Base-by-base conservation (phyloP, 441 rosid species). In the Theobroma grandiflorum region DNA sequence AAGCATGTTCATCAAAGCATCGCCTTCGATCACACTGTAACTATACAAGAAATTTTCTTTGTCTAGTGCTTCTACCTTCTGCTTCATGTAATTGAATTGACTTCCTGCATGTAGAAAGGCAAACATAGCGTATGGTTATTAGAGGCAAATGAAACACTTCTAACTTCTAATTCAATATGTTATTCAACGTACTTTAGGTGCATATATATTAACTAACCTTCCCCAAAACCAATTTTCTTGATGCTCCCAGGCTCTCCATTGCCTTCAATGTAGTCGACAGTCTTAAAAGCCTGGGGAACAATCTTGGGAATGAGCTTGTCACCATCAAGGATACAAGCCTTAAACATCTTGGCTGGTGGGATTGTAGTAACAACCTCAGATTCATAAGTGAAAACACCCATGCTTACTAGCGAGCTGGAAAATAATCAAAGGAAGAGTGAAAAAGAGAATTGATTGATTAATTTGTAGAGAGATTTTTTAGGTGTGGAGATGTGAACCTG, bases 31-130 rank as follows among this genome's bases (percentile, higher is more conserved):
- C 69, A 79, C 64, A 22, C 78, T 31, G 64, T 83, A 85, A 4
- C 42, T 8, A 6, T 58, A 82, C 2, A 31, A 22, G 12, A 87
- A 65, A 18, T 83, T 86, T 40, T 87, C 87, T 67, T 82, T 82
- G 76, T 85, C 92, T 8, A 87, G 7, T 12, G 12, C 79, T 3
- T 89, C 88, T 5, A 79, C 22, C 79, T 75, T 82, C 20, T 83
- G 77, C 85, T 81, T 84, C 75, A 80, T 72, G 31, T 55, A 72
- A 31, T 79, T 85, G 66, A 80, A 61, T 42, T 63, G 81, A n/a
- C 75, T 68, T 0, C 69, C 88, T 83, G 84, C 43, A 71, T 4
- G 2, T 5, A 2, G 58, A 15, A 18, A 53, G 14, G 53, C 10
- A 6, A 45, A 45, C 7, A 45, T 6, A 40, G 6, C 1, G 49